Conservation (phyloP, 495 filamentous ascomycete genomes). For the Pyronema omphalodes region DNA sequence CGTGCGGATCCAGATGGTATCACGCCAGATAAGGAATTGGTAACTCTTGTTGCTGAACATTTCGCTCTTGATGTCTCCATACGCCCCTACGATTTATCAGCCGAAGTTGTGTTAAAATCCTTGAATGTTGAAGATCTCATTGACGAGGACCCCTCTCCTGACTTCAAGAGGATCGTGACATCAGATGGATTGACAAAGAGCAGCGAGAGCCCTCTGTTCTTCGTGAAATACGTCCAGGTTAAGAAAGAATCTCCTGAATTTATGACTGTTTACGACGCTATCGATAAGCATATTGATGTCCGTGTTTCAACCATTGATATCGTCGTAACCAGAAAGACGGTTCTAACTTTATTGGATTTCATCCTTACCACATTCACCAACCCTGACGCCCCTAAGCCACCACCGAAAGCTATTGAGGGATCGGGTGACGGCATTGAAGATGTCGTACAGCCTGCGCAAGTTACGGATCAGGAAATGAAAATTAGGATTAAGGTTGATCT, state of each 20-base stretch:
- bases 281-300: slow-evolving; percentile 82
- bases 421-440: slow-evolving; percentile 25
- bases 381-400: slow-evolving; percentile 32
- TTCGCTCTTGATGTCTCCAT: slow-evolving; percentile 78
- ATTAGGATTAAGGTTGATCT: slow-evolving; percentile 77
- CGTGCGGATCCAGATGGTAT: slow-evolving; percentile 63
- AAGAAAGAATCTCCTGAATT: slow-evolving; percentile 87
- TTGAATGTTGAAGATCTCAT: slow-evolving; percentile 91
- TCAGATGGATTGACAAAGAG: slow-evolving; percentile 43
- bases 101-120: slow-evolving; percentile 69
- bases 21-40: slow-evolving; percentile 61
- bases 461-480: slow-evolving; percentile 28
- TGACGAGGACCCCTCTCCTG: slow-evolving; percentile 66
- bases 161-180: slow-evolving; percentile 91
- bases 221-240: slow-evolving; percentile 73
- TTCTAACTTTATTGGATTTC: slow-evolving; percentile 90
- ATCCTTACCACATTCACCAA: slow-evolving; percentile 85
- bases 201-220: slow-evolving; percentile 63
- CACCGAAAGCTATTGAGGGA: slow-evolving; percentile 14
- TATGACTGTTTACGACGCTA: slow-evolving; percentile 71
- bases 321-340: slow-evolving; percentile 78
- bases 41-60: slow-evolving; percentile 76
- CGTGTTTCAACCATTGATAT: slow-evolving; percentile 89
- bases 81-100: slow-evolving; percentile 76
- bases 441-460: slow-evolving; percentile 20